Evolutionary conservation across 768 basidiomycete species (phyloP), one percentile per base, ranked within the genome.

Genomic region (Panaeolus cyanescens): DNA sequence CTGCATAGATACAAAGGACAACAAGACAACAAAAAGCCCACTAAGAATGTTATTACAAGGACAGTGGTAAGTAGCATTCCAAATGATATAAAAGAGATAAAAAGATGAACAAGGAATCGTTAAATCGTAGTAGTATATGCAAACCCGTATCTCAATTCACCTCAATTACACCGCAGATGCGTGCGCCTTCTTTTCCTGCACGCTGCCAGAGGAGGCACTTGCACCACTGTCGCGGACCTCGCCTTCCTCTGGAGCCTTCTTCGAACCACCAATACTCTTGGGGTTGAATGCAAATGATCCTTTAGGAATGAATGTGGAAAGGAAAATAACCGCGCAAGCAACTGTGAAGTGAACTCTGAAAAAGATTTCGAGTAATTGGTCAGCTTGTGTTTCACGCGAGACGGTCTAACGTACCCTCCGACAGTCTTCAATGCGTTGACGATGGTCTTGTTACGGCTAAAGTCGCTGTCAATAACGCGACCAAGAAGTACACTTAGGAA

Each of bases 201-300:
- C 30, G 30, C 45, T 50, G 15, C 25, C 45, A 50, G 45, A 50
- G 12, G 22, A 25, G 4, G 25, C 45, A 15, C 45, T 50, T 8
- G 25, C 45, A 15, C 45, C 45, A 6, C 45, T 50, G 45, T 4
- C 45, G 13, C 12, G 22, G 3, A 50, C 45, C 25, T 50, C 45
- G 45, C 1, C 4, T 13, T n/a, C n/a, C n/a, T 5, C 28, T 42
- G n/a, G 20, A 15, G 25, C 25, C 4, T 25, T 22, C 1, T 50
- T 50, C 5, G 45, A 0, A 32, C 34, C 36, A 20, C 72, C 71
- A 19, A 75, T 56, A 33, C 50, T 57, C 60, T 75, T 72, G n/a
- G 73, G 74, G 61, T 75, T 75, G 39, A 75, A 64, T 2, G 74
- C 61, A 39, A 73, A 72, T n/a, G 71, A 66, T 4, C 72, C 72